Conservation (phyloP, 768 basidiomycete species). For the Pulveroboletus sp. region DNA sequence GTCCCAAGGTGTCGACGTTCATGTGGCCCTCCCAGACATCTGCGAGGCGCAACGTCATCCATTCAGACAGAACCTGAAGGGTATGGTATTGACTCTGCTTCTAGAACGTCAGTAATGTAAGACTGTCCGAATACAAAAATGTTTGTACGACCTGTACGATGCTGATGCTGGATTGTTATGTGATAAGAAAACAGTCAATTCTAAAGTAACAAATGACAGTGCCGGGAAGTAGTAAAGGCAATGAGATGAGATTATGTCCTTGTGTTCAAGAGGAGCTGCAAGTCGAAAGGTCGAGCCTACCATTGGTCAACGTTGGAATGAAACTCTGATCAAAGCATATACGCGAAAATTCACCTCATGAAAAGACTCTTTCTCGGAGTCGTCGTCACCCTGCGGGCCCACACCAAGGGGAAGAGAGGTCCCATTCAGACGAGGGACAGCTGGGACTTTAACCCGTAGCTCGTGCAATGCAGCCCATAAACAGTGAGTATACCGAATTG, state of each 20-base stretch:
- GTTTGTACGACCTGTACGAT: slow-evolving; percentile 11
- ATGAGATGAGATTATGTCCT: slow-evolving; percentile 35
- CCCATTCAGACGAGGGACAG: slow-evolving; percentile 37
- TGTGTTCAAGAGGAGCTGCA: slow-evolving; percentile 47
- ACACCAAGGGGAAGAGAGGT: slow-evolving; percentile 39
- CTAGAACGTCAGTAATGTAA: slow-evolving; percentile 29
- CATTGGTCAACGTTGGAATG: not conserved
- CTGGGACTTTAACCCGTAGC: slow-evolving; percentile 41
- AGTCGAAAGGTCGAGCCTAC: slow-evolving; percentile 50
- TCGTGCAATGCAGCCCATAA: slow-evolving; percentile 58
- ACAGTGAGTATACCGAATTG: slow-evolving; percentile 59
- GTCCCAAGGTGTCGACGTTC: too few species aligned
- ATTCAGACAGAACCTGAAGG: not conserved
- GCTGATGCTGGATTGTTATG: slow-evolving; percentile 10
- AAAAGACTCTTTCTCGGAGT: slow-evolving; percentile 31
- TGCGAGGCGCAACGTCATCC: not conserved
- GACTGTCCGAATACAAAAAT: slow-evolving; percentile 13
- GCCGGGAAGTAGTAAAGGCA: not conserved
- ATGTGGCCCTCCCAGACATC: not conserved
- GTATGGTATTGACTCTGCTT: slow-evolving; percentile 5
- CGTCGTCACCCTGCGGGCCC: slow-evolving; percentile 17
- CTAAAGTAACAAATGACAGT: not conserved
- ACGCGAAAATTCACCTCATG: slow-evolving; percentile 32
- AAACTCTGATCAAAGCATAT: not conserved
- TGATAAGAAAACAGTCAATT: slow-evolving; percentile 6